Evolutionary conservation across 106 monocot genomes (phyloP), one percentile per base, ranked within the genome.

Genomic region (Dactylorhiza incarnata): DNA sequence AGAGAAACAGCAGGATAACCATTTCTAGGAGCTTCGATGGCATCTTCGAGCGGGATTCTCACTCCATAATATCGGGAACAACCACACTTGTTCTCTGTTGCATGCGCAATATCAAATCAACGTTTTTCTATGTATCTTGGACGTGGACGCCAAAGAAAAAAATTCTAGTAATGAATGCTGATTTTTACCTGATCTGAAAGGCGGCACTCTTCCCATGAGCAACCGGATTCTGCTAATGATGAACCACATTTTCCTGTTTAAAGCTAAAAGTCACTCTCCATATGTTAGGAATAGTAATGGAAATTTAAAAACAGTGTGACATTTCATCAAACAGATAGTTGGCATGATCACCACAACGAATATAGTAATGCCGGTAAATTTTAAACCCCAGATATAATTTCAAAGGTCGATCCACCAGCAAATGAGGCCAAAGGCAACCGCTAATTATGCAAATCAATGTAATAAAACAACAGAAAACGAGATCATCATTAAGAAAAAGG

Each of bases 1-100:
- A 95, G 82, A 8, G 95, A 90, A 14, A 80, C 9, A 0, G 52
- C 16, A 2, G 69, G 16, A 11, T 23, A 23, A 54, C 54, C 58
- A 7, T 10, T 80, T 23, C 19, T 23, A 22, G 45, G 48, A 69
- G 6, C 48, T 49, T 79, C 61, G 17, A 76, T 81, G 19, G 61
- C 37, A 54, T 76, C 83, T 75, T 87, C 81, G 12, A 78, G 75
- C 10, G 68, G 11, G 62, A 78, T 72, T 52, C 26, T 44, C 6
- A 78, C 17, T 45, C 61, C 49, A 62, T 52, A 78, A 15, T 10
- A 46, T 4, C 71, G 29, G n/a, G 7, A 25, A 13, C n/a, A 7
- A 29, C 47, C 62, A 68, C 7, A 14, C 12, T 5, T 49, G 2
- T 67, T 68, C 11, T 47, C 80, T 84, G 68, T 62, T 72, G 61